Conservation (phyloP, 139 green algal species). For the Coelastrella sp. region DNA sequence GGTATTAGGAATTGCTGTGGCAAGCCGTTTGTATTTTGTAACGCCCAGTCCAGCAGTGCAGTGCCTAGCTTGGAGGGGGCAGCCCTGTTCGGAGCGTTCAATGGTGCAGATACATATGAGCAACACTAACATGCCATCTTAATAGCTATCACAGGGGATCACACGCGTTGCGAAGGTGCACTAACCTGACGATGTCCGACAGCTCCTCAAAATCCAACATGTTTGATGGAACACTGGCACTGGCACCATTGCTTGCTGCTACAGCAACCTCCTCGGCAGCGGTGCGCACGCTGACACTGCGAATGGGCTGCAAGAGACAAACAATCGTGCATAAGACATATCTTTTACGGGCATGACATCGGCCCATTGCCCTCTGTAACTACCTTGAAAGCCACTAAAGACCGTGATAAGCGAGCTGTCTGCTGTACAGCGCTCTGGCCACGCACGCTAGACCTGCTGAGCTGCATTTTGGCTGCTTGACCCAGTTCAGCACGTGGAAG, state of each 20-base stretch:
- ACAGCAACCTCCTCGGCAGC: constrained; percentile 51
- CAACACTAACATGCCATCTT: no score
- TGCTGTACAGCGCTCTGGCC: constrained; percentile 19
- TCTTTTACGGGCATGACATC: not conserved
- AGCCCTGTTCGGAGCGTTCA: not conserved
- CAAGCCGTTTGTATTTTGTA: not conserved
- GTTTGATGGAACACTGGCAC: constrained; percentile 42
- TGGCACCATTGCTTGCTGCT: constrained; percentile 27
- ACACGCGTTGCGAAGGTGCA: not conserved
- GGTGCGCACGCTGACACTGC: constrained; percentile 14
- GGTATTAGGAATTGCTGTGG: not conserved
- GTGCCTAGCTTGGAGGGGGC: not conserved
- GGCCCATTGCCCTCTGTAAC: not conserved
- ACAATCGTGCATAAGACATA: constrained; percentile 26
- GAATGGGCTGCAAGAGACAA: constrained; percentile 11
- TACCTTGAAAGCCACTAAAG: not conserved
- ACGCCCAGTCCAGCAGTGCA: not conserved
- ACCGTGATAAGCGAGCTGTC: not conserved
- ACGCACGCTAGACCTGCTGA: constrained; percentile 33
- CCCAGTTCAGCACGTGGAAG: not conserved
- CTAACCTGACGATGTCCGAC: constrained; percentile 82
- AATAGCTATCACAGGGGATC: not conserved
- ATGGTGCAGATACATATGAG: not conserved
- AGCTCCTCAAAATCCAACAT: constrained; percentile 88
- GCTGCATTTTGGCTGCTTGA: constrained; percentile 43